Evolutionary conservation across 225 moss, liverwort and hornwort species (phyloP).

Genomic region (Pseudisothecium myosuroides): DNA sequence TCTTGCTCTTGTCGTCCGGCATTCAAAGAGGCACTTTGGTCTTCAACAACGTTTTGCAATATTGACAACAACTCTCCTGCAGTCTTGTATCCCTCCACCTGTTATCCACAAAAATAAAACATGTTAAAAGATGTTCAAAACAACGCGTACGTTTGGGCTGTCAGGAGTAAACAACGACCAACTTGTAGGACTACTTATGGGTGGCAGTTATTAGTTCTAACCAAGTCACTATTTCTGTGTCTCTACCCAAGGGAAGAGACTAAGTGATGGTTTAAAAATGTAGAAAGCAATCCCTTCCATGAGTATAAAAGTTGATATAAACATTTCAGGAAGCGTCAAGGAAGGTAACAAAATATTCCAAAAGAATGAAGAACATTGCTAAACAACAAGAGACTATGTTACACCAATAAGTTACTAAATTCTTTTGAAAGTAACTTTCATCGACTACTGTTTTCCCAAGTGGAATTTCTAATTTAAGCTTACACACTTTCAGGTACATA

Average conservation of each 20-base stretch:
- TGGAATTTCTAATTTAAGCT: background rate
- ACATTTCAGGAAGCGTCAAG: background rate
- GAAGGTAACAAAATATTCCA: background rate
- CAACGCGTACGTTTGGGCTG: background rate
- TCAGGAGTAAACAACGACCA: background rate
- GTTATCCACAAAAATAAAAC: background rate
- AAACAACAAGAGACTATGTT: background rate
- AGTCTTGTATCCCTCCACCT: conserved; percentile 76
- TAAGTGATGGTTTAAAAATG: background rate
- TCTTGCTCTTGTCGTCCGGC: conserved; percentile 68
- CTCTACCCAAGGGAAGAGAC: background rate
- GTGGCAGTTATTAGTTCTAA: background rate
- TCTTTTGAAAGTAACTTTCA: background rate
- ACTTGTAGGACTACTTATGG: background rate
- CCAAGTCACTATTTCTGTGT: background rate
- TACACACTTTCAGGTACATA: background rate
- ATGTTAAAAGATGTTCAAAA: background rate
- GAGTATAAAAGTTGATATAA: background rate
- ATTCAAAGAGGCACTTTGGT: conserved; percentile 62
- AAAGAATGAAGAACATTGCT: background rate
- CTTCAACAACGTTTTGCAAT: conserved; percentile 65
- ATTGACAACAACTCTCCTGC: conserved; percentile 59
- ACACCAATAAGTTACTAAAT: background rate
- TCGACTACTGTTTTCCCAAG: too few species aligned
- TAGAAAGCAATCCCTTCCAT: background rate